A percentile compares a stretch with the other conserved stretches of the same genome.
These are phyloP conservation scores for Hondaea fermentalgiana DNA, from an alignment of 108 stramenopile species.

Conservation along the genomic window DNA sequence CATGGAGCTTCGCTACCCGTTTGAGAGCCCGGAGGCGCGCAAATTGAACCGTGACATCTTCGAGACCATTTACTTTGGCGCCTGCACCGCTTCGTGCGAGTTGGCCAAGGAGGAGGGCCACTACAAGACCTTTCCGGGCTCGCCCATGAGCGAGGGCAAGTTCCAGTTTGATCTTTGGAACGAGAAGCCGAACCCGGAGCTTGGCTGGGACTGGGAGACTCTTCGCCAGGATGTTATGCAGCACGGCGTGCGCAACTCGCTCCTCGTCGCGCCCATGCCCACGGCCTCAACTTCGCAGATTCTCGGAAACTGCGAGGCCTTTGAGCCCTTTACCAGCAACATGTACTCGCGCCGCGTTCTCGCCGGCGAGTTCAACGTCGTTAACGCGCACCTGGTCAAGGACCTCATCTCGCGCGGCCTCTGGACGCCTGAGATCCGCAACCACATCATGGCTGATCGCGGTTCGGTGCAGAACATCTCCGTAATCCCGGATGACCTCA, in stretches of 20 bases:
- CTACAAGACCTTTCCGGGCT: conserved; percentile 86
- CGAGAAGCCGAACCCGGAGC: conserved; percentile 57
- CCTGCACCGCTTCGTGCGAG: conserved; percentile 78
- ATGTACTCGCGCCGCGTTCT: conserved; percentile 97
- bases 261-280: conserved; percentile 97
- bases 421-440: conserved; percentile 89
- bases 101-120: conserved; percentile 80
- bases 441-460: conserved; percentile 90
- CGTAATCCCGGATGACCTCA: conserved; percentile 79
- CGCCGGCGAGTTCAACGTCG: conserved; percentile 96
- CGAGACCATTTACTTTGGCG: conserved; percentile 98
- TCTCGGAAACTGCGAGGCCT: conserved; percentile 94
- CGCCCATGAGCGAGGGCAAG: conserved; percentile 82
- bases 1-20: conserved; percentile 85
- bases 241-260: conserved; percentile 91
- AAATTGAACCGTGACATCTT: conserved; percentile 89
- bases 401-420: conserved; percentile 85
- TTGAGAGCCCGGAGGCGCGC: conserved; percentile 74
- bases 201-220: conserved; percentile 88
- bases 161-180: conserved; percentile 98
- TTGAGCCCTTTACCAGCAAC: conserved; percentile 98
- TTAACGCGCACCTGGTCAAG: conserved; percentile 93
- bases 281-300: conserved; percentile 99
- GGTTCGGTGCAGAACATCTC: conserved; percentile 84
- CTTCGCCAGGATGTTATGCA: conserved; percentile 70